Evolutionary conservation across 225 moss, liverwort and hornwort genomes (phyloP), one percentile per base, ranked within the genome.

Genomic region (Sphagnum contortum): DNA sequence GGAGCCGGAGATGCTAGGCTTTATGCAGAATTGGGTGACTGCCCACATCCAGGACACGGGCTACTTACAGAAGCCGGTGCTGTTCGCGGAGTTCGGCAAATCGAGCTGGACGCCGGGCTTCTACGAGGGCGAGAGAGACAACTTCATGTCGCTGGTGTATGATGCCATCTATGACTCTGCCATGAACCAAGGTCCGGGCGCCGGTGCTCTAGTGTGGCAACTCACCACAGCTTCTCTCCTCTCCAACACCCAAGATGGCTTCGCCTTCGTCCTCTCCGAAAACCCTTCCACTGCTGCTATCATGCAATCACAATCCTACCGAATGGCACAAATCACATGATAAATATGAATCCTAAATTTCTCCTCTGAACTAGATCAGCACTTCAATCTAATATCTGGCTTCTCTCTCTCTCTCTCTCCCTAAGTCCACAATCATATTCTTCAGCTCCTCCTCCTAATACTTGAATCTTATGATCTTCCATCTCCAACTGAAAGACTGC

Each of bases 131-230:
- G 4, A 57, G 11, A 70, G 83, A 12, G 48, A 69, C 53, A 9
- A 60, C 3, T 76, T 79, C 61, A 77, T 89, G 79, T 74, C 64
- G 44, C 54, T 67, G 11, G 62, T 89, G 4, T 89, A 44, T 65
- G 74, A 89, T 45, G 67, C 79, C 3, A 79, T 89, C 1, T 87
- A 77, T 48, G 63, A 69, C 0, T 84, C 83, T 0, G 81, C 86
- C 0, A 62, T 50, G 12, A 49, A 66, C 13, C 81, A 83, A 10
- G 83, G 87, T 47, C 49, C 87, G 8, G 89, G 79, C 2, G 89
- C 73, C 2, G 89, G 89, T 4, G 71, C 87, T 0, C 71, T 89
- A 44, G 70, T 89, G 8, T 89, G 89, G 89, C 89, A 89, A 49
- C 63, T 89, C 29, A 64, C 79, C 45, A 78, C 84, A 12, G 2